A percentile compares a stretch with the other conserved stretches of the same genome.
phyloP scores from a whole-genome alignment of 805 yeast genomes.

The Blastobotrys terrestris region DNA sequence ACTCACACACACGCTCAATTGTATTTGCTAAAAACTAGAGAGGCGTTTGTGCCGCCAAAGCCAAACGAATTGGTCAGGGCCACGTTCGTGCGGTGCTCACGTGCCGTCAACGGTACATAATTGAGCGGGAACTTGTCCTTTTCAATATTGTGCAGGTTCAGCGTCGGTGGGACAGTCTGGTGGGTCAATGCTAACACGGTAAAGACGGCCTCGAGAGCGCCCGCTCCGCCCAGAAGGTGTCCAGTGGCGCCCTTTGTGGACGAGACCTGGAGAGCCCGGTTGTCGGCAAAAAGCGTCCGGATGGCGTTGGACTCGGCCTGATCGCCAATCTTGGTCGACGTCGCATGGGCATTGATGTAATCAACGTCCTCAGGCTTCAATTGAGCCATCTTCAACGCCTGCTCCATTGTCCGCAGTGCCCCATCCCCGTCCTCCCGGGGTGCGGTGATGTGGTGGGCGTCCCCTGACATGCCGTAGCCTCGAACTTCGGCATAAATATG shows the following conservation, averaged over 20 bases:
- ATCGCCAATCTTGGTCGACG: constrained; percentile 87
- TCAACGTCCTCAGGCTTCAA: constrained; percentile 47
- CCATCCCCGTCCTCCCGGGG: constrained; percentile 82
- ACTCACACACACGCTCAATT: neutral
- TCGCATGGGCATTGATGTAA: constrained; percentile 94
- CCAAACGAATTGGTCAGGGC: constrained; percentile 92
- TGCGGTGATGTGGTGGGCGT: constrained; percentile 88
- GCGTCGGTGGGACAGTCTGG: constrained; percentile 67
- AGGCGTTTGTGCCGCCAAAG: constrained; percentile 93
- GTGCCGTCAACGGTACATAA: constrained; percentile 49
- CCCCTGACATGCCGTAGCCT: constrained; percentile 91
- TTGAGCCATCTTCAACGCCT: constrained; percentile 54
- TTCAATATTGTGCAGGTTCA: constrained; percentile 56
- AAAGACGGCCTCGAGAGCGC: constrained; percentile 85
- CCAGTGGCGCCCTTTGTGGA: constrained; percentile 93
- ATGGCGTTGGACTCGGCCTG: constrained; percentile 80
- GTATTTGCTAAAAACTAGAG: constrained; percentile 37
- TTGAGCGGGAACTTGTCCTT: constrained; percentile 45
- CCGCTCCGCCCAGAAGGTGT: constrained; percentile 93
- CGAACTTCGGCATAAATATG: constrained; percentile 70
- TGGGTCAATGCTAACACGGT: constrained; percentile 60
- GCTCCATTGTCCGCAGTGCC: constrained; percentile 73
- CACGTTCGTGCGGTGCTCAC: constrained; percentile 38
- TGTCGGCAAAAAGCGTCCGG: constrained; percentile 35
- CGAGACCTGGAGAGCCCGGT: constrained; percentile 40